These are phyloP conservation scores for Aspergillus asperescens DNA, from an alignment of 495 filamentous ascomycete genomes.

Conservation along the genomic window DNA sequence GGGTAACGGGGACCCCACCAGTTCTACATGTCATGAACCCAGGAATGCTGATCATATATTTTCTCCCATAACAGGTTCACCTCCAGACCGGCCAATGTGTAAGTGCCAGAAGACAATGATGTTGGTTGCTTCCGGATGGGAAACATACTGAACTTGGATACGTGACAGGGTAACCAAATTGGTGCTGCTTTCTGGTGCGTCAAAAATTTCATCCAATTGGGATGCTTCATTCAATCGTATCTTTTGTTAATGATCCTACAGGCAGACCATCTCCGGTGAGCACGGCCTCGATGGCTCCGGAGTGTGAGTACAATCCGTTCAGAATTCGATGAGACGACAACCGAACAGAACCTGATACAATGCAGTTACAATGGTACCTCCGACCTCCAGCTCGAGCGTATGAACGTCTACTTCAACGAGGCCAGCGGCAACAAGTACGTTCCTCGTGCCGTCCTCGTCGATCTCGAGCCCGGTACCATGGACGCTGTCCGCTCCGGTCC, in stretches of 20 bases:
- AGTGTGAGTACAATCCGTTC: conserved; percentile 54
- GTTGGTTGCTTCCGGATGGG: conserved; percentile 5
- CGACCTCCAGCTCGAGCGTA: conserved; percentile 98
- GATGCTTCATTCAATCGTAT: neutral
- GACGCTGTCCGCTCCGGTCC: conserved; percentile 98
- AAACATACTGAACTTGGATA: conserved; percentile 26
- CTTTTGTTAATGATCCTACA: conserved; percentile 36
- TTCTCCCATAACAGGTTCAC: conserved; percentile 66
- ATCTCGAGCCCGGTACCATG: conserved; percentile 97
- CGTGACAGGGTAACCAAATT: conserved; percentile 93
- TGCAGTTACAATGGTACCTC: conserved; percentile 91
- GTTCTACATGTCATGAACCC: conserved; percentile 26
- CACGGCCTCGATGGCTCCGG: conserved; percentile 97
- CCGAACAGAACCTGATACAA: conserved; percentile 26
- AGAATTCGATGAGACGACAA: conserved; percentile 8
- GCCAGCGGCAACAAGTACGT: conserved; percentile 97
- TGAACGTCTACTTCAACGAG: conserved; percentile 99
- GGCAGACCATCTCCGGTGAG: conserved; percentile 97
- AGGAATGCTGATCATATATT: conserved; percentile 31
- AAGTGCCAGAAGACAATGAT: conserved; percentile 38
- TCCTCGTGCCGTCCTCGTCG: conserved; percentile 97
- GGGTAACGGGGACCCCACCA: conserved; percentile 38
- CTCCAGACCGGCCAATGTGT: conserved; percentile 99
- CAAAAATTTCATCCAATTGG: conserved; percentile 13
- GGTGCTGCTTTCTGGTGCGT: conserved; percentile 98